These are phyloP conservation scores for Limtongia smithiae DNA, from an alignment of 805 yeast species.

Conservation along the genomic window DNA sequence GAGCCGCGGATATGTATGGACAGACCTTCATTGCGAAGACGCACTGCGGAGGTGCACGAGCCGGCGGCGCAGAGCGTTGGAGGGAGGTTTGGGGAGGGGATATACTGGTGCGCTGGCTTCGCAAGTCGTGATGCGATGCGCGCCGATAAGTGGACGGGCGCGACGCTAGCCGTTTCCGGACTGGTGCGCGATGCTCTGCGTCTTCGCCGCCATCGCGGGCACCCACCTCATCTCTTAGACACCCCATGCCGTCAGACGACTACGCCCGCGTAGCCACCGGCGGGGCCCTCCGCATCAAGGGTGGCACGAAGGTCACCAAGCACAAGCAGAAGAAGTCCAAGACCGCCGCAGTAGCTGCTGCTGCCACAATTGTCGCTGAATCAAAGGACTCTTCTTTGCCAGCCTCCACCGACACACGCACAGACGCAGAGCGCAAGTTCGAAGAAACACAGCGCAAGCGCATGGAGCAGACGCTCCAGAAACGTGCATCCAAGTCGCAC, in stretches of 20 bases:
- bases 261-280: slow-evolving; percentile 16
- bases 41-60: no score
- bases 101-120: no score
- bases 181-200: no score
- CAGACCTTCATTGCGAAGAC: no score
- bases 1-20: no score
- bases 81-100: no score
- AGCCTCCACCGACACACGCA: slow-evolving; percentile 1
- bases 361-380: neutral
- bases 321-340: slow-evolving; percentile 11
- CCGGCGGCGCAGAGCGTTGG: no score
- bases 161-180: no score
- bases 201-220: no score
- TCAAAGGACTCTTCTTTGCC: neutral
- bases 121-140: no score
- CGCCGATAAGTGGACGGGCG: no score
- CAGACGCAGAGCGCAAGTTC: slow-evolving; percentile 30
- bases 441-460: slow-evolving; percentile 30
- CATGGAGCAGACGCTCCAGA: slow-evolving; percentile 26
- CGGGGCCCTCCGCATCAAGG: slow-evolving; percentile 22
- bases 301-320: slow-evolving; percentile 20
- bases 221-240: no score
- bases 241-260: slow-evolving; percentile 19
- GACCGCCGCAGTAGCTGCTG: slow-evolving; percentile 1
- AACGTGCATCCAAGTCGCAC: slow-evolving; percentile 30